Percentiles rank a stretch among this genome's conserved stretches.
These are phyloP conservation scores for Penicillium brasilianum DNA, from an alignment of 2,329 filamentous ascomycete species.

Conservation along the genomic window DNA sequence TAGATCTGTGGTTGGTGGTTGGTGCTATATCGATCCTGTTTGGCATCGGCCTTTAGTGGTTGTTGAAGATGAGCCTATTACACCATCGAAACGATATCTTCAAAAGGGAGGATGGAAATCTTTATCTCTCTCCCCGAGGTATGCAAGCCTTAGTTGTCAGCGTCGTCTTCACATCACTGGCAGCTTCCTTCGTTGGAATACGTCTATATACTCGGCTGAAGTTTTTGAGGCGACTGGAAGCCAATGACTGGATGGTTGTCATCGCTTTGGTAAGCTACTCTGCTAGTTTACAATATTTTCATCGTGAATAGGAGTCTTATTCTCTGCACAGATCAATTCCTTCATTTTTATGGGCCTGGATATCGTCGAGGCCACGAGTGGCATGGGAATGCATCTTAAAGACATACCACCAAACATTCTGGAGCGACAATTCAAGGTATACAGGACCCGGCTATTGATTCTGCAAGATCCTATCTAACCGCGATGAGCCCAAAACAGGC, in stretches of 20 bases:
- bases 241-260: conserved; percentile 46
- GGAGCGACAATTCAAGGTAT: conserved; percentile 42
- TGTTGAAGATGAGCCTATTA: conserved; percentile 26
- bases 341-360: conserved; percentile 43
- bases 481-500: conserved; percentile 25
- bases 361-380: conserved; percentile 40
- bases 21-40: neutral
- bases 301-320: neutral
- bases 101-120: conserved; percentile 22
- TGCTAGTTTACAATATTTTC: neutral
- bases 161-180: conserved; percentile 39
- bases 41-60: neutral
- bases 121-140: conserved; percentile 35
- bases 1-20: neutral
- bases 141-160: conserved; percentile 36
- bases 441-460: neutral
- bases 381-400: conserved; percentile 43
- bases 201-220: conserved; percentile 41
- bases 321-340: conserved; percentile 35
- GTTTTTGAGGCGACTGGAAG: conserved; percentile 40
- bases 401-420: conserved; percentile 38
- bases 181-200: conserved; percentile 36
- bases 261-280: conserved; percentile 37
- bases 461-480: neutral
- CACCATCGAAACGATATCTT: conserved; percentile 24